Evolutionary conservation across 371 early-diverging fungal genomes (phyloP).

Genomic region (Apophysomyces sp.): DNA sequence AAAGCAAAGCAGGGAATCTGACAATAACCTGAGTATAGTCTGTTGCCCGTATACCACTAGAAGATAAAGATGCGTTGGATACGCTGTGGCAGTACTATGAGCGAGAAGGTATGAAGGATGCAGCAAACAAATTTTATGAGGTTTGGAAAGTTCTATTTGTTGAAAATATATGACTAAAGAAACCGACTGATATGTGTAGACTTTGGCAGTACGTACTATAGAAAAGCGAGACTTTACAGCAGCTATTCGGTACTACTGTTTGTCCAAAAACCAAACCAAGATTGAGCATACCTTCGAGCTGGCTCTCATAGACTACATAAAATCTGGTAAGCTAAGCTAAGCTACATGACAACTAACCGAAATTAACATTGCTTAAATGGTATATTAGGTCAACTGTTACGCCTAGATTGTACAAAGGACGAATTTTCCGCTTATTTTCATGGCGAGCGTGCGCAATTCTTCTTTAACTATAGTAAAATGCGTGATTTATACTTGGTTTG

Average conservation of each 20-base stretch:
- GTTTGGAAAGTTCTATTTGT: neutral
- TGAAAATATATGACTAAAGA: neutral
- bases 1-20: neutral
- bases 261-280: neutral
- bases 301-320: neutral
- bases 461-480: neutral
- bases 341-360: neutral
- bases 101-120: neutral
- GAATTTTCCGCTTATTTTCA: neutral
- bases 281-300: neutral
- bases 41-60: neutral
- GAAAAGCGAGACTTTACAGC: neutral
- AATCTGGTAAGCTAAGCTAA: neutral
- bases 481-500: neutral
- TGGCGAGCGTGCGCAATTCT: neutral
- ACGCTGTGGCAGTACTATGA: neutral
- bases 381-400: too few relatives aligned
- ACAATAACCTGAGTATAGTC: neutral
- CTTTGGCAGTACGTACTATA: neutral
- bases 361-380: too few relatives aligned
- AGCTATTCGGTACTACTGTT: neutral
- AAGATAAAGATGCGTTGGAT: neutral
- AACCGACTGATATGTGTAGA: neutral
- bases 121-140: neutral
- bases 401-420: neutral